Evolutionary conservation across 2,329 filamentous ascomycete species (phyloP), one percentile per base, ranked within the genome.

Genomic region (Dothidotthia symphoricarpi): DNA sequence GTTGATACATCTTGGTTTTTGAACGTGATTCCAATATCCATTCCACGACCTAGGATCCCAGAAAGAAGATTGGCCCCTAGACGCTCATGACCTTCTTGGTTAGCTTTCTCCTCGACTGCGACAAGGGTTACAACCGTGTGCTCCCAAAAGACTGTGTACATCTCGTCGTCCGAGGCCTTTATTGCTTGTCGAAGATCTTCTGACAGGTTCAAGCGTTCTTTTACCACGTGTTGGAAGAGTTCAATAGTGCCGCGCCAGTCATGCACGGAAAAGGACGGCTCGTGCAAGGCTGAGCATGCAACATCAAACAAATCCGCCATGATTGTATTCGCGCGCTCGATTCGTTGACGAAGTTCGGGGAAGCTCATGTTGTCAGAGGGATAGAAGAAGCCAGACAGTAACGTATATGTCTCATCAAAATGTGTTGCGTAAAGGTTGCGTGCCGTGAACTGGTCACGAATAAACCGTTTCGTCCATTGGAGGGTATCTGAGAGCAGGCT

Each of bases 401-500:
- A 37, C 2, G 24, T 35, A 15, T 56, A 47, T 4, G 43, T 51
- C 31, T 65, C 61, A 2, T 31, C 28, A 10, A 49, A 53, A 6
- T 5, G 19, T 8, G 36, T 16, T 12, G 28, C 40, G 36, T 59
- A 66, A 3, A 69, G 39, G 3, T 30, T 37, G 26, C 47, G 48
- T 3, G 52, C 44, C 3, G 61, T 64, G 15, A 53, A 31, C 6
- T 31, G 28, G 49, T 71, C 69, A 16, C 60, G 60, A n/a, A 64
- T 49, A 38, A 61, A 71, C 2, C 64, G 55, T 6, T 55, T 61
- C 1, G 59, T 47, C 69, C 68, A 71, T 2, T 55, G 24, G 2
- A 69, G 24, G 1, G 57, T 55, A 5, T 66, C 53, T 14, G 45
- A 49, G 14, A 59, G 58, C 2, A 68, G 12, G 1, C 55, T 41